Evolutionary conservation across 805 yeast species (phyloP), one percentile per base, ranked within the genome.

Genomic region (Pichia phayaonensis): DNA sequence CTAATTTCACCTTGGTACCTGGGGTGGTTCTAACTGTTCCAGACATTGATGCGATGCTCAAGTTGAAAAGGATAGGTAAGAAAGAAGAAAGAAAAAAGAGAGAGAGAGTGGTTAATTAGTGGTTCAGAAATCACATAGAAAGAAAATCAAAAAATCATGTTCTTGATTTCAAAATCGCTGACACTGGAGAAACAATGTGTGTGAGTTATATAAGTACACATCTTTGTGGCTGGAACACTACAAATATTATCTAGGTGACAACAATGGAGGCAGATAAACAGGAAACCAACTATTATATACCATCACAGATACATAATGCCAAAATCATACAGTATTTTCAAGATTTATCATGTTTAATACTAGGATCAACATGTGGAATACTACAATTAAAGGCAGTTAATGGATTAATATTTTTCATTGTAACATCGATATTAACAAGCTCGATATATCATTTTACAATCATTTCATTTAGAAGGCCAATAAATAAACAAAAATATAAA

Each of bases 341-440:
- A 44, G 81, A 79, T 55, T 61, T 74, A n/a, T 67, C 76, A 3
- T 71, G 81, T 8, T 65, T 81, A 24, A 66, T 73, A 2, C 67
- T 70, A 29, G 86, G 86, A 15, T 59, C 75, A 4, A 75, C 75
- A 20, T 79, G 81, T 16, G 86, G 86, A 6, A 72, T 80, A 29
- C 59, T 81, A 27, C 73, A 73, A 51, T 65, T 80, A 23, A 77
- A 79, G 52, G 73, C 83, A 4, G 52, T 70, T 21, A 42, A 64
- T 20, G 86, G 86, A 15, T 68, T 81, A 50, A 54, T 61, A 2
- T 71, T 75, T 57, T 79, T 76, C 54, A 18, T 72, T 1, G 54
- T 62, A 1, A 61, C 72, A 2, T 69, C 72, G 53, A 16, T 72
- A 8, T 16, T 67, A 3, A 62, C 74, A 26, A 63, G 69, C 39